Conservation (phyloP, 1,284 basidiomycete genomes). For the Psilocybe mexicana region DNA sequence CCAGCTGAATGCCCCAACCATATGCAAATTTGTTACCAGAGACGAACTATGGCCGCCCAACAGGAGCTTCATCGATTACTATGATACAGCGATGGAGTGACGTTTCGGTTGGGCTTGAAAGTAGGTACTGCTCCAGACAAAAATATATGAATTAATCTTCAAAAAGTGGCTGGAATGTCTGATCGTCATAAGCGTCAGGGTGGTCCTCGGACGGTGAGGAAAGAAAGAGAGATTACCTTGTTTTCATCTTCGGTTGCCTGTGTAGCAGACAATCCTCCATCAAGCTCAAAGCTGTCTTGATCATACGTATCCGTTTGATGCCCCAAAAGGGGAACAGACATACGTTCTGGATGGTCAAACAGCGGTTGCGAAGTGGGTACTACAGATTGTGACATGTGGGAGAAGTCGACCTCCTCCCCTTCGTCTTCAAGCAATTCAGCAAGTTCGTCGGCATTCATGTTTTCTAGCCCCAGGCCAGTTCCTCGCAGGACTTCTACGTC, state of each 20-base stretch:
- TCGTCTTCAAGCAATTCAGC: constrained; percentile 65
- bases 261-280: constrained; percentile 27
- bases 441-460: constrained; percentile 64
- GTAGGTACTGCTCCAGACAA: not conserved
- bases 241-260: constrained; percentile 23
- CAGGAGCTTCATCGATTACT: constrained; percentile 24
- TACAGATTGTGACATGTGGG: constrained; percentile 28
- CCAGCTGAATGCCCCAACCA: constrained; percentile 6
- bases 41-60: constrained; percentile 31
- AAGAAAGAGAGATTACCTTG: constrained; percentile 22
- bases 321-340: not conserved
- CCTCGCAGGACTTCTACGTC: constrained; percentile 51
- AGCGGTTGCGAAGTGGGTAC: not conserved
- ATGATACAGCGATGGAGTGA: constrained; percentile 30
- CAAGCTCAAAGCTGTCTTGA: constrained; percentile 32
- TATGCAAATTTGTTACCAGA: constrained; percentile 23
- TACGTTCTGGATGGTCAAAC: not conserved
- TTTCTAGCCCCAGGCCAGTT: constrained; percentile 63
- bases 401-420: constrained; percentile 59
- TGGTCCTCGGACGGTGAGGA: not conserved
- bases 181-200: not conserved
- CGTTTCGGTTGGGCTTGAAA: not conserved
- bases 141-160: constrained; percentile 47
- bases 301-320: constrained; percentile 18
- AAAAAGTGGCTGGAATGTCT: constrained; percentile 62